These are phyloP conservation scores for Geotrichum restrictum DNA, from an alignment of 1,139 yeast genomes.

Conservation along the genomic window DNA sequence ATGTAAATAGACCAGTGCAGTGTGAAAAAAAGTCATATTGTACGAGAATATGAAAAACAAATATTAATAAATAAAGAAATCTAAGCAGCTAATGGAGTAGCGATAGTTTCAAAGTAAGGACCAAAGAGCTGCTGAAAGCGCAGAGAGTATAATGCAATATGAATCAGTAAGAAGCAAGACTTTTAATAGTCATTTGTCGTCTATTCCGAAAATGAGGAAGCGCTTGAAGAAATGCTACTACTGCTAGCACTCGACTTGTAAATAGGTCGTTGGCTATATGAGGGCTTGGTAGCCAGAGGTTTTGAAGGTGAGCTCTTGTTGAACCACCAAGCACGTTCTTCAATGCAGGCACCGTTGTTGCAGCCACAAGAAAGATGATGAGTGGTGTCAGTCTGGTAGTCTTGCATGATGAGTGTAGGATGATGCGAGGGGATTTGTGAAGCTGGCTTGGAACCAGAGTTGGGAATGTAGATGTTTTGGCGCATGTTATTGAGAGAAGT, in stretches of 20 bases:
- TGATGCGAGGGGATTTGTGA: constrained; percentile 25
- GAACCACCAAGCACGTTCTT: constrained; percentile 47
- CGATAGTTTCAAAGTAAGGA: no score
- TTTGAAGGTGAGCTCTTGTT: constrained; percentile 18
- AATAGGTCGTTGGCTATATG: neutral
- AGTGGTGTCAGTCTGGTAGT: constrained; percentile 44
- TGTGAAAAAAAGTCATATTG: no score
- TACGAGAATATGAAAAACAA: no score
- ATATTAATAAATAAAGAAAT: no score
- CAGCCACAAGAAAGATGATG: constrained; percentile 49
- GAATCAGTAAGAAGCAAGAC: no score
- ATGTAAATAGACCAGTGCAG: no score
- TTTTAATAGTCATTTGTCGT: neutral
- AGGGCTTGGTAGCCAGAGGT: constrained; percentile 3
- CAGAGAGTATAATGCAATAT: no score
- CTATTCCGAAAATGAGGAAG: constrained; percentile 8
- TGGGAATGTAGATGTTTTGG: constrained; percentile 47
- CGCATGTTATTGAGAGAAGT: constrained; percentile 40
- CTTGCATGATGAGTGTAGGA: constrained; percentile 29
- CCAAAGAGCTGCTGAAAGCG: no score
- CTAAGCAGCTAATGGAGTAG: no score
- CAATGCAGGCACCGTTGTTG: constrained; percentile 46
- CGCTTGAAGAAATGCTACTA: constrained; percentile 11
- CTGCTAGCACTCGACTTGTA: constrained; percentile 10
- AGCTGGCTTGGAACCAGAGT: constrained; percentile 25